Conservation (phyloP, 2,329 filamentous ascomycete genomes). For the Penicillium sclerotigenum region DNA sequence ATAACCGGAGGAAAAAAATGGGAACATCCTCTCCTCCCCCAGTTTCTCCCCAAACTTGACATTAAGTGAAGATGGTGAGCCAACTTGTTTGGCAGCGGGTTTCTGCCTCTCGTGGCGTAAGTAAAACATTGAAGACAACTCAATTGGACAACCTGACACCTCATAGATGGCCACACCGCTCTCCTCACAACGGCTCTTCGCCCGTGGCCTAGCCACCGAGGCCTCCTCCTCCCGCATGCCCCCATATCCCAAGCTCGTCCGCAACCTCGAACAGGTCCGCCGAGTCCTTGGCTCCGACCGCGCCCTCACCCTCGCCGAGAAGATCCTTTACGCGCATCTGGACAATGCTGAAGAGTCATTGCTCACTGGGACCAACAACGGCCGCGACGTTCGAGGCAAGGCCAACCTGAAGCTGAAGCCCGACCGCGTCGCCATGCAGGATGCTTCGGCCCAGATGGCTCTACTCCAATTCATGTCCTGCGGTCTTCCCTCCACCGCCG, state of each 20-base stretch:
- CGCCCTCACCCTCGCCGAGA: slow-evolving; percentile 84
- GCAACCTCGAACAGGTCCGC: slow-evolving; percentile 71
- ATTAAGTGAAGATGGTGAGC: slow-evolving; percentile 34
- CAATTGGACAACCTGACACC: slow-evolving; percentile 14
- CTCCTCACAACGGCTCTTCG: slow-evolving; percentile 29
- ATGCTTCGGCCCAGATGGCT: slow-evolving; percentile 98
- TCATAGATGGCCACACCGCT: slow-evolving; percentile 35
- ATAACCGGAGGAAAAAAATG: slow-evolving; percentile 19
- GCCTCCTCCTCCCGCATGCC: slow-evolving; percentile 58
- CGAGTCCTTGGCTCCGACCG: slow-evolving; percentile 64
- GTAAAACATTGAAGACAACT: slow-evolving; percentile 14
- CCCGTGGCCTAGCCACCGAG: slow-evolving; percentile 39
- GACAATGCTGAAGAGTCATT: slow-evolving; percentile 86
- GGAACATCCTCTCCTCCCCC: slow-evolving; percentile 16
- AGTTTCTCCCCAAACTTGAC: slow-evolving; percentile 17
- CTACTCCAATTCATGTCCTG: slow-evolving; percentile 98
- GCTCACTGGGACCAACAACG: slow-evolving; percentile 77
- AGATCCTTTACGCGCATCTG: slow-evolving; percentile 96
- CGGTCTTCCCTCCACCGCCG: slow-evolving; percentile 80
- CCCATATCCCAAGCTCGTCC: slow-evolving; percentile 78
- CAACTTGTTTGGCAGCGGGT: slow-evolving; percentile 41
- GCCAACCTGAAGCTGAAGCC: slow-evolving; percentile 96
- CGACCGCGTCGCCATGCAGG: slow-evolving; percentile 97
- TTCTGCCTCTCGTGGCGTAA: slow-evolving; percentile 38
- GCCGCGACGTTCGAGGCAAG: slow-evolving; percentile 75